Base-by-base conservation (phyloP, 73 alveolate species). In the Diophrys sp. region DNA sequence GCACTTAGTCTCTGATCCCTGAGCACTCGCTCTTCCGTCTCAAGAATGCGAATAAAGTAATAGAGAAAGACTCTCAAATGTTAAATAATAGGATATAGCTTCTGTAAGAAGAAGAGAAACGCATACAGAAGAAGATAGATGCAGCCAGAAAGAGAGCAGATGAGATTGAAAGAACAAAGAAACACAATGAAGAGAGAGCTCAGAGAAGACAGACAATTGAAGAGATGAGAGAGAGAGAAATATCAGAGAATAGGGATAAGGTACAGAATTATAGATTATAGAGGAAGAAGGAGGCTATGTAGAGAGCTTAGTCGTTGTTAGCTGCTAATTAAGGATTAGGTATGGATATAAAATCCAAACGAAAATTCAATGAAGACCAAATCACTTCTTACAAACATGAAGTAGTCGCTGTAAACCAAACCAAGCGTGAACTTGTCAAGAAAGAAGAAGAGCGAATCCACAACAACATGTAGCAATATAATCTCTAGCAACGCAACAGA, bases 71-170 rank as follows among this genome's bases (percentile, higher is more conserved):
- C 69, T 30, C 77, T n/a, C 34, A 30, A 74, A 56, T 79, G 62
- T 57, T 79, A 23, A 23, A 81, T 23, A 79, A 79, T 31, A 32
- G 88, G 29, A 79, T 79, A 56, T 23, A 54, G 1, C 14, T 79
- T 1, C 82, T 79, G 26, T 31, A 73, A 33, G 34, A 23, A 8
- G 88, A 79, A 74, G 83, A 79, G 62, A 31, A 72, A 1, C 23
- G 34, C 28, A 33, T 80, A 11, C 26, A 18, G 67, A 79, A 79
- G 75, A 79, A 79, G 71, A 79, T 79, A 32, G 88, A 79, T 30
- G 83, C 34, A 25, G 34, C 88, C 30, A 70, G 79, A 24, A 75
- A 57, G 54, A 77, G 77, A 29, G 78, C 78, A 24, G 62, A 70
- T 14, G 82, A 33, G 71, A 23, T 0, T 31, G 11, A 11, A 1